These are phyloP conservation scores for Talaromyces sp. DNA, from an alignment of 2,329 filamentous ascomycete genomes.

Conservation along the genomic window DNA sequence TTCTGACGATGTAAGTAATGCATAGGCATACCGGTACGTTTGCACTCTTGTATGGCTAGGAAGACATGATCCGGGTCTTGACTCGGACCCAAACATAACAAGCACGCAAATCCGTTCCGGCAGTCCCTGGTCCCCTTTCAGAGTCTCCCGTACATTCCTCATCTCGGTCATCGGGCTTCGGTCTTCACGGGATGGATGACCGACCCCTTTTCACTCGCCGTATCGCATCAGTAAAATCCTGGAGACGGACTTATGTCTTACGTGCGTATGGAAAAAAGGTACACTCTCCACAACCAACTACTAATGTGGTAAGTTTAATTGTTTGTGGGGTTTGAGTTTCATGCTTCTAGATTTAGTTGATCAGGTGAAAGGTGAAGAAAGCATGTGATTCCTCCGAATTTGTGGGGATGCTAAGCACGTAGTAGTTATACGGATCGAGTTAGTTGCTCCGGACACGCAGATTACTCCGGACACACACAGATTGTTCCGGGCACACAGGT, in stretches of 20 bases:
- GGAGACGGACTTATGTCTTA: background rate
- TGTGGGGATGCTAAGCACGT: background rate
- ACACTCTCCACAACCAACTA: background rate
- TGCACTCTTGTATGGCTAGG: background rate
- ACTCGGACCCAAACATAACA: background rate
- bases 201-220: background rate
- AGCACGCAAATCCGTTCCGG: background rate
- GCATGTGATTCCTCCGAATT: background rate
- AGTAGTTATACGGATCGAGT: too few species aligned
- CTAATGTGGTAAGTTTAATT: background rate
- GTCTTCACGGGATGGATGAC: background rate
- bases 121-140: background rate
- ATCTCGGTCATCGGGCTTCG: background rate
- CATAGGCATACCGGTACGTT: background rate
- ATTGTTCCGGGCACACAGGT: too few species aligned
- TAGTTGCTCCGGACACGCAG: too few species aligned
- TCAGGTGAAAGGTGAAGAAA: background rate
- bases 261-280: background rate
- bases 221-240: background rate
- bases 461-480: background rate
- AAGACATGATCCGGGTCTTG: background rate
- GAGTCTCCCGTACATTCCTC: background rate
- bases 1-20: background rate
- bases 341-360: background rate
- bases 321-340: background rate